These are phyloP conservation scores for Geotrichum histeridarum DNA, from an alignment of 1,139 yeast species.

Conservation along the genomic window DNA sequence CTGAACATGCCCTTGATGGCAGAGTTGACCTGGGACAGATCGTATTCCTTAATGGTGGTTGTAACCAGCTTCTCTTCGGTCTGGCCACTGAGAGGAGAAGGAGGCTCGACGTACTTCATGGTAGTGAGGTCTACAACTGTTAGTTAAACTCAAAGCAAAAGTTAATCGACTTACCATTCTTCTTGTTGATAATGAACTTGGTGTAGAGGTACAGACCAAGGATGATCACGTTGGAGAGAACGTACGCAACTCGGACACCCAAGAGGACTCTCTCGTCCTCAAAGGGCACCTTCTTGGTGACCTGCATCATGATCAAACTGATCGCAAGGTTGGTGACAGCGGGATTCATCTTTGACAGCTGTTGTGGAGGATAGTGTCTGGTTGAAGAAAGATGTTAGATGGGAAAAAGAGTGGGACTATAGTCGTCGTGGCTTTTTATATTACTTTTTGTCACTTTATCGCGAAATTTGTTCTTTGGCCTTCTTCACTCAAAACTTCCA, in stretches of 20 bases:
- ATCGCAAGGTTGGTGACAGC: slow-evolving; percentile 79
- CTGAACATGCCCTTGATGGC: slow-evolving; percentile 80
- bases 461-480: not conserved
- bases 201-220: slow-evolving; percentile 62
- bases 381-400: not conserved
- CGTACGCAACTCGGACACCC: slow-evolving; percentile 72
- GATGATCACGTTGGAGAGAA: slow-evolving; percentile 61
- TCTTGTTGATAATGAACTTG: slow-evolving; percentile 55
- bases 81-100: slow-evolving; percentile 73
- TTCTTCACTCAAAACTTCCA: not conserved
- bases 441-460: not conserved
- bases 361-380: slow-evolving; percentile 15
- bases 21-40: slow-evolving; percentile 73
- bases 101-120: slow-evolving; percentile 83
- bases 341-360: slow-evolving; percentile 55
- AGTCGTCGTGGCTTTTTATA: too few species aligned
- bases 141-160: slow-evolving; percentile 3
- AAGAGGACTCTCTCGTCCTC: slow-evolving; percentile 74
- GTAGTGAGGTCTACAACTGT: slow-evolving; percentile 60
- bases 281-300: slow-evolving; percentile 81
- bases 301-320: slow-evolving; percentile 98
- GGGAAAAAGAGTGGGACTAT: not conserved
- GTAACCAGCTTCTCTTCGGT: slow-evolving; percentile 69
- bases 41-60: slow-evolving; percentile 93
- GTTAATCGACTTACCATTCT: slow-evolving; percentile 50